phyloP scores from a whole-genome alignment of 2,329 filamentous ascomycete genomes.

The Grosmannia penicillata region DNA sequence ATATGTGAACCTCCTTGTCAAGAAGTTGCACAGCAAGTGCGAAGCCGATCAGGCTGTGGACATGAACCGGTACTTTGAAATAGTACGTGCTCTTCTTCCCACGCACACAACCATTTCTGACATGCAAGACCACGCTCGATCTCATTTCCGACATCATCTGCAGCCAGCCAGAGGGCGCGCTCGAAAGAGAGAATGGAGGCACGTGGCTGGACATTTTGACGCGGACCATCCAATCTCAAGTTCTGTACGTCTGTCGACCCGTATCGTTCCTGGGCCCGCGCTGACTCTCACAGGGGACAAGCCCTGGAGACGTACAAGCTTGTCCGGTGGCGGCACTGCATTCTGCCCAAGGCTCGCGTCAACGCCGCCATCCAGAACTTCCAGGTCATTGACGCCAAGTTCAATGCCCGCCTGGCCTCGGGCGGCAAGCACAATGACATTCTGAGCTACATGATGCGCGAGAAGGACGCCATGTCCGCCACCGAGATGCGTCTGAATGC shows the following conservation, averaged over 20 bases:
- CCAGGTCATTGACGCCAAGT: constrained; percentile 1
- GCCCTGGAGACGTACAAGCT: background rate
- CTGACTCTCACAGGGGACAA: background rate
- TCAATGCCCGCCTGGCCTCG: constrained; percentile 1
- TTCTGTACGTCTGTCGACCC: background rate
- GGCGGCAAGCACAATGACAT: constrained; percentile 7
- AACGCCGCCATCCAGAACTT: background rate
- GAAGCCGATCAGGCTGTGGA: background rate
- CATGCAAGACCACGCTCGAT: background rate
- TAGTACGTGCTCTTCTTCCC: background rate
- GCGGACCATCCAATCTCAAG: background rate
- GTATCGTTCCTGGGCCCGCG: background rate
- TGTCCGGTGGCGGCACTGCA: background rate
- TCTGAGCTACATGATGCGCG: constrained; percentile 11
- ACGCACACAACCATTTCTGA: background rate
- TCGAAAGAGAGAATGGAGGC: background rate
- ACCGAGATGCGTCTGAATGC: constrained; percentile 8
- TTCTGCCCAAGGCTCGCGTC: background rate
- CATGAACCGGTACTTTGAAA: background rate
- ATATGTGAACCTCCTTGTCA: constrained; percentile 21
- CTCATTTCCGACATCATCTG: background rate
- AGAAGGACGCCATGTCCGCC: constrained; percentile 5
- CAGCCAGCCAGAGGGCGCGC: background rate
- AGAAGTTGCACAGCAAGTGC: constrained; percentile 14
- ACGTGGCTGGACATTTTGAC: constrained; percentile 1